Conservation (phyloP, 75 land plant genomes). For the Picea glauca region DNA sequence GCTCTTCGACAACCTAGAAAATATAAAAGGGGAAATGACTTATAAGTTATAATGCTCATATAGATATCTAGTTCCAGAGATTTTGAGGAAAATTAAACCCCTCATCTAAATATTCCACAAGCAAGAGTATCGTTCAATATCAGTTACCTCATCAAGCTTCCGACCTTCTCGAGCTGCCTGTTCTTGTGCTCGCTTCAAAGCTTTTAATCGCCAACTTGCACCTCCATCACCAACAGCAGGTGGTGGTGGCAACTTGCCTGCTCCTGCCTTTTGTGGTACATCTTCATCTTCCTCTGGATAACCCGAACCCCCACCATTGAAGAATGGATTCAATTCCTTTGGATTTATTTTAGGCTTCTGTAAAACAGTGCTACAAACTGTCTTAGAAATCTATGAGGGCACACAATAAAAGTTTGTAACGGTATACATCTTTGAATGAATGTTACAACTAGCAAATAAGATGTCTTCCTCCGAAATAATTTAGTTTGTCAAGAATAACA, state of each 20-base stretch:
- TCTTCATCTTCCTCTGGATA: slow-evolving; percentile 57
- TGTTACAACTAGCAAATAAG: background rate
- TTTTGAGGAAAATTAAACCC: slow-evolving; percentile 7
- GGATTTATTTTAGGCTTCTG: slow-evolving; percentile 61
- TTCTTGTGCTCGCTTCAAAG: slow-evolving; percentile 92
- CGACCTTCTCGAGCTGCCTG: slow-evolving; percentile 93
- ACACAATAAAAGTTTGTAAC: background rate
- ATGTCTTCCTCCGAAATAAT: background rate
- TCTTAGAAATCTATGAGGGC: slow-evolving; percentile 9
- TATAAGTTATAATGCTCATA: background rate
- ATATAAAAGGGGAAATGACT: background rate
- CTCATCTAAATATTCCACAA: background rate
- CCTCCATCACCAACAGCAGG: slow-evolving; percentile 96
- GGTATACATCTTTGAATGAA: too few relatives aligned
- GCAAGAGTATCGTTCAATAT: slow-evolving; percentile 9
- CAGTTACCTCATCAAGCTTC: slow-evolving; percentile 62
- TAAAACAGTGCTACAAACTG: background rate
- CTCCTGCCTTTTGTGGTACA: slow-evolving; percentile 10
- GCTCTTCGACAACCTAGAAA: slow-evolving; percentile 78
- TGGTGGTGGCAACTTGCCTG: slow-evolving; percentile 29
- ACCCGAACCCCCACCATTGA: slow-evolving; percentile 69
- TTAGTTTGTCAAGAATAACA: background rate
- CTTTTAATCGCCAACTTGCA: slow-evolving; percentile 93
- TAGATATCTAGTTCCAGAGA: background rate
- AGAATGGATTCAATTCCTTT: slow-evolving; percentile 83